phyloP scores from a whole-genome alignment of 371 early-diverging fungal genomes.

The Funneliformis caledonium region DNA sequence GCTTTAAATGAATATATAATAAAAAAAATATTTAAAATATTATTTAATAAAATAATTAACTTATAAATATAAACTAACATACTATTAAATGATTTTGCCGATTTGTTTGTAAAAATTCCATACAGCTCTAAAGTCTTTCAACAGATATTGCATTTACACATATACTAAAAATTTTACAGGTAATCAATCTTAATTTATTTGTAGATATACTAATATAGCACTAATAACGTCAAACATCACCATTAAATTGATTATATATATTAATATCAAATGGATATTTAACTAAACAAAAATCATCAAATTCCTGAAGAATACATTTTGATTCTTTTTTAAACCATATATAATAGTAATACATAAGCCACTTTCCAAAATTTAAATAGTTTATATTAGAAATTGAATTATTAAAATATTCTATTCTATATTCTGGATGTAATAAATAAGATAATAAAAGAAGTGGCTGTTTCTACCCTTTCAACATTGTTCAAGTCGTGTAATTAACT shows the following conservation, averaged over 20 bases:
- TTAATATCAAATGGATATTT: conserved; percentile 21
- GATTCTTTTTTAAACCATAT: conserved; percentile 20
- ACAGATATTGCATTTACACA: background rate
- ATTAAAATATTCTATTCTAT: background rate
- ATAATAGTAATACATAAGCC: conserved; percentile 12
- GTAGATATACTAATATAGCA: background rate
- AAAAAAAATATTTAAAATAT: conserved; percentile 4
- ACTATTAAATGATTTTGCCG: background rate
- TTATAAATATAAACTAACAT: background rate
- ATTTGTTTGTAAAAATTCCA: conserved; percentile 28
- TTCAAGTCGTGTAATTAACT: background rate
- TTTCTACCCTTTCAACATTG: background rate
- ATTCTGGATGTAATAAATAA: background rate
- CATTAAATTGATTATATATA: background rate
- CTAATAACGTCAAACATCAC: conserved; percentile 6
- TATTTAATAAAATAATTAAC: conserved; percentile 1
- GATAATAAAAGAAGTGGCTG: background rate
- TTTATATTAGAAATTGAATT: background rate
- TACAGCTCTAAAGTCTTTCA: conserved; percentile 10
- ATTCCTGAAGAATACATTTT: conserved; percentile 10
- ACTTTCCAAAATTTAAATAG: background rate
- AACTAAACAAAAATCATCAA: conserved; percentile 8
- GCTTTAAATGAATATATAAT: background rate
- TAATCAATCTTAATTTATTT: background rate
- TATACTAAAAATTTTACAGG: background rate